Evolutionary conservation across 83 land plant species (phyloP).

Genomic region (Picea engelmannii): DNA sequence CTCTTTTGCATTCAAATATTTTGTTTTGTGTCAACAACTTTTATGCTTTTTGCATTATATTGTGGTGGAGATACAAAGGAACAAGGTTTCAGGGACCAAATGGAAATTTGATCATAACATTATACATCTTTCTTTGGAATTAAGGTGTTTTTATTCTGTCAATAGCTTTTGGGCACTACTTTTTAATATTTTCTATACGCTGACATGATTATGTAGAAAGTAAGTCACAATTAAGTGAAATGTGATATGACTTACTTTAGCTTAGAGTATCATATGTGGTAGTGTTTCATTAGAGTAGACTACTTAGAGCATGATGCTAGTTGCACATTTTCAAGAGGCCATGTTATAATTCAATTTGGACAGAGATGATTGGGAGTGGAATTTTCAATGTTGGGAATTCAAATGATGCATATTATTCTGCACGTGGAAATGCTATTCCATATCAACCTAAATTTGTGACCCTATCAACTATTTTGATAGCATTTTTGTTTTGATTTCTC

Average conservation of each 20-base stretch:
- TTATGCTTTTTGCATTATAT: neutral
- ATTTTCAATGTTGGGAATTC: conserved; percentile 12
- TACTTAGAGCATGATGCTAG: neutral
- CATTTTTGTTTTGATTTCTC: conserved; percentile 2
- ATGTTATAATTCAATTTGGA: conserved; percentile 61
- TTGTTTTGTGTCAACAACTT: neutral
- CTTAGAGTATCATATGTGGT: neutral
- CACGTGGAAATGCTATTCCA: conserved; percentile 23
- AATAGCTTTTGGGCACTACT: neutral
- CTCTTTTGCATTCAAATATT: neutral
- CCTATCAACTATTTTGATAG: conserved; percentile 44
- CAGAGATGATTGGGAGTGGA: conserved; percentile 62
- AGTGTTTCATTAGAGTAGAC: neutral
- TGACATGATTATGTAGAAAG: neutral
- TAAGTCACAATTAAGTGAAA: neutral
- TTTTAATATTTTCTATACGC: neutral
- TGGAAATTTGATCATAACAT: no score
- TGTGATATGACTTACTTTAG: neutral
- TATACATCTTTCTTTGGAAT: no score
- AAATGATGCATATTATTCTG: conserved; percentile 32
- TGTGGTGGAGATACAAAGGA: neutral
- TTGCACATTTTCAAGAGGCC: conserved; percentile 44
- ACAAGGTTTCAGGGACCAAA: neutral
- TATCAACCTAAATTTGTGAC: conserved; percentile 41
- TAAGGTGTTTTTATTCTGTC: no score